These are phyloP conservation scores for Cryptococcus maquisensis DNA, from an alignment of 1,284 basidiomycete genomes.

Conservation along the genomic window DNA sequence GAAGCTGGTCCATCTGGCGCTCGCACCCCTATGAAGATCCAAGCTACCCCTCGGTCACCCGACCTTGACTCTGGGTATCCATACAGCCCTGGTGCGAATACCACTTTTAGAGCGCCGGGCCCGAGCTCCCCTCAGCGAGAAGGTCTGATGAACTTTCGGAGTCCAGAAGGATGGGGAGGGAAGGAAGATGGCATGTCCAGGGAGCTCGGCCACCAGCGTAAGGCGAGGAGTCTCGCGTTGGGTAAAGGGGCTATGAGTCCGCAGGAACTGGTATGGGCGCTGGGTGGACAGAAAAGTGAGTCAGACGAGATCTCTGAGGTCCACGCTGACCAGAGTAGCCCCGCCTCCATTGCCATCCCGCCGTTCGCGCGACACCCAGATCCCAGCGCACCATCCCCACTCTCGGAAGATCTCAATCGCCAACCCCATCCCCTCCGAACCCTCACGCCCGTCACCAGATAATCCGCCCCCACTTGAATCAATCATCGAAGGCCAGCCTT, in stretches of 20 bases:
- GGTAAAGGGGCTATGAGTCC: slow-evolving; percentile 38
- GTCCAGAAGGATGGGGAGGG: slow-evolving; percentile 28
- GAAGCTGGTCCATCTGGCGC: slow-evolving; percentile 28
- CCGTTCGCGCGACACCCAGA: slow-evolving; percentile 17
- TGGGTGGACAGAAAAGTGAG: slow-evolving; percentile 29
- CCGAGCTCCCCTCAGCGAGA: slow-evolving; percentile 13
- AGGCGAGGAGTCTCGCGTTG: slow-evolving; percentile 35
- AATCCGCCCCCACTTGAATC: slow-evolving; percentile 6
- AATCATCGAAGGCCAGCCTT: slow-evolving; percentile 3
- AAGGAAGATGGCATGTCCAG: slow-evolving; percentile 7
- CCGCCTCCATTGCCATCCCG: slow-evolving; percentile 33
- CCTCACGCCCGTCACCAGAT: background rate
- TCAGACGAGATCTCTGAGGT: background rate
- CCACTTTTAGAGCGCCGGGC: slow-evolving; percentile 23
- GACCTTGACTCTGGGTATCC: slow-evolving; percentile 9
- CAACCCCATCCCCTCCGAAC: slow-evolving; percentile 14
- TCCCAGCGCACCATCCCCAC: slow-evolving; percentile 42
- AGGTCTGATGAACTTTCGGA: slow-evolving; percentile 18
- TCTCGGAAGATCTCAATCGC: slow-evolving; percentile 42
- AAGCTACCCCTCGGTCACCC: slow-evolving; percentile 3
- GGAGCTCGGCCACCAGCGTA: slow-evolving; percentile 23
- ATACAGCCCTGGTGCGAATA: slow-evolving; percentile 31
- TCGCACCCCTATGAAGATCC: slow-evolving; percentile 4
- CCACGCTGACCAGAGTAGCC: slow-evolving; percentile 9
- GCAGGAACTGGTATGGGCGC: slow-evolving; percentile 45